A percentile compares a stretch with the other conserved stretches of the same genome.
phyloP scores from a whole-genome alignment of 2,329 filamentous ascomycete species.

The Aspergillus pseudoterreus region DNA sequence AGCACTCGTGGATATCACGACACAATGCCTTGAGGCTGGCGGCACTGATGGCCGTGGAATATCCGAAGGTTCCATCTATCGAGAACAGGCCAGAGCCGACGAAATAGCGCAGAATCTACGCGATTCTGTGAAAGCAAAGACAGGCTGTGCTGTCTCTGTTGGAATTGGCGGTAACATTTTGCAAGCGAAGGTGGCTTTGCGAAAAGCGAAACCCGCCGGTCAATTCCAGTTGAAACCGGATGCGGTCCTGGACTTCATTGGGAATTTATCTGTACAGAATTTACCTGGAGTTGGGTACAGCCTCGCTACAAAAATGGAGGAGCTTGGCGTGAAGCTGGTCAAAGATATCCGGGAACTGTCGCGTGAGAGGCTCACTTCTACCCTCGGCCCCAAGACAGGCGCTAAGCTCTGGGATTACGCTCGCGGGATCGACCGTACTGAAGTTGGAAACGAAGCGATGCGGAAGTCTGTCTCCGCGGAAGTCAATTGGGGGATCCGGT shows the following conservation, averaged over 20 bases:
- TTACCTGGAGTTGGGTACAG: conserved; percentile 92
- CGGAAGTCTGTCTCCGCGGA: conserved; percentile 96
- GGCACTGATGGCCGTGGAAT: conserved; percentile 63
- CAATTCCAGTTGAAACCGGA: conserved; percentile 86
- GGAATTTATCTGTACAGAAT: conserved; percentile 70
- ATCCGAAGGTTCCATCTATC: conserved; percentile 66
- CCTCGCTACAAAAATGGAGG: conserved; percentile 81
- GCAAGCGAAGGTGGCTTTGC: conserved; percentile 82
- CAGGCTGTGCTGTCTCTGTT: conserved; percentile 83
- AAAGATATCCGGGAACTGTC: conserved; percentile 75
- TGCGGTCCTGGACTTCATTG: conserved; percentile 71
- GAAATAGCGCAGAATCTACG: conserved; percentile 66
- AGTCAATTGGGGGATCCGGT: conserved; percentile 97
- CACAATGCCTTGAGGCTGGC: conserved; percentile 61
- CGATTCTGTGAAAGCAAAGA: conserved; percentile 66
- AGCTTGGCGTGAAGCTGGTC: conserved; percentile 76
- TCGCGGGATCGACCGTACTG: conserved; percentile 77
- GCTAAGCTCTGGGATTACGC: conserved; percentile 88
- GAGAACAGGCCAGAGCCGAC: conserved; percentile 76
- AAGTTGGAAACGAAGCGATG: conserved; percentile 79
- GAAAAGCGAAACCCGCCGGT: conserved; percentile 90
- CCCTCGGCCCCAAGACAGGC: conserved; percentile 86
- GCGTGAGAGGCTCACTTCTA: conserved; percentile 68
- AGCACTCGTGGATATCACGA: conserved; percentile 79
- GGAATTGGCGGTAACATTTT: conserved; percentile 90